These are phyloP conservation scores for Kitagawia praeruptora DNA, from an alignment of 129 eudicot genomes.

Conservation along the genomic window DNA sequence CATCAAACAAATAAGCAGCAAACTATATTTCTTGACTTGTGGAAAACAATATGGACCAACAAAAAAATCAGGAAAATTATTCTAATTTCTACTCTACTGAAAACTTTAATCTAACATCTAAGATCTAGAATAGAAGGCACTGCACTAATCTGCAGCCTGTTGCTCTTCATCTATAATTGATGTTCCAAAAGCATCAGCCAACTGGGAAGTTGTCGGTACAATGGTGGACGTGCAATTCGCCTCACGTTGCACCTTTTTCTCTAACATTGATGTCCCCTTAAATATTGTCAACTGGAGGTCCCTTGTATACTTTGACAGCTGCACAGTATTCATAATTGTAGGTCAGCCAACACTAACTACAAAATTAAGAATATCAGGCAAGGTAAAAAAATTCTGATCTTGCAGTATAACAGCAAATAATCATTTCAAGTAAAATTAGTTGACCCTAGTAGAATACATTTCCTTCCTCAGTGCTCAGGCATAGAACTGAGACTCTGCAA, in stretches of 20 bases:
- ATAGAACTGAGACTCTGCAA: neutral
- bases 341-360: neutral
- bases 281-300: conserved; percentile 68
- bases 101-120: neutral
- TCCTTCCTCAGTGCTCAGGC: conserved; percentile 1
- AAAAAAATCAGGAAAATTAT: conserved; percentile 2
- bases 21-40: neutral
- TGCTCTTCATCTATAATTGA: conserved; percentile 26
- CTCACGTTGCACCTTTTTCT: conserved; percentile 44
- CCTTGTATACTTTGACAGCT: conserved; percentile 57
- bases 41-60: neutral
- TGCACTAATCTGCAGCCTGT: conserved; percentile 5
- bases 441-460: neutral
- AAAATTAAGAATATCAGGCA: neutral
- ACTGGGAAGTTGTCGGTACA: neutral
- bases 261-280: conserved; percentile 81
- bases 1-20: neutral
- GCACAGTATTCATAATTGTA: conserved; percentile 8
- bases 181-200: conserved; percentile 1
- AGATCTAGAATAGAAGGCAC: neutral
- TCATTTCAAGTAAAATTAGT: neutral
- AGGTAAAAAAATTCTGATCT: neutral
- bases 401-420: neutral
- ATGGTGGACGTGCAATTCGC: conserved; percentile 6
- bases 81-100: neutral